Percentiles rank a stretch among this genome's conserved stretches.
phyloP scores from a whole-genome alignment of 116 monocot species.

The Cymodocea nodosa region DNA sequence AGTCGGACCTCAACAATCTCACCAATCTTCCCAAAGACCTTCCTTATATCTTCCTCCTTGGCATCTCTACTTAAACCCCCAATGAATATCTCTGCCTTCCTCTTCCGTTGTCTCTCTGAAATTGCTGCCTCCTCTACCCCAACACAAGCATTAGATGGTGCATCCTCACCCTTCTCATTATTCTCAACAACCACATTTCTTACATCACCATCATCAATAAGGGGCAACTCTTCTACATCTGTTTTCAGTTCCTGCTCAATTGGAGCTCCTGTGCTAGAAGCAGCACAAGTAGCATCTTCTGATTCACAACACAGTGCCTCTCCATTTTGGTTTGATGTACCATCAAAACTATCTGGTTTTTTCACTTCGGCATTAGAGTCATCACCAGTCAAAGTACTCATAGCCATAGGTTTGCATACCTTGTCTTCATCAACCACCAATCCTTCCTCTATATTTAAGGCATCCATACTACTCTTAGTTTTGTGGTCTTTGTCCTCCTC shows the following conservation, averaged over 20 bases:
- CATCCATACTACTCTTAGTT: too few relatives aligned
- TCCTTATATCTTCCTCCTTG: conserved; percentile 70
- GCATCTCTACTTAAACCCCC: conserved; percentile 70
- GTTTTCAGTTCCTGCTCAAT: neutral
- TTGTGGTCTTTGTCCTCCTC: neutral
- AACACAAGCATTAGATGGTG: neutral
- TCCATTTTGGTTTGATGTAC: neutral
- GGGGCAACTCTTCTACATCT: conserved; percentile 3
- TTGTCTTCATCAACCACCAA: neutral
- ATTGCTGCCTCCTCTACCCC: conserved; percentile 27
- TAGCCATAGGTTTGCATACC: too few relatives aligned
- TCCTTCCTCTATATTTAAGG: neutral
- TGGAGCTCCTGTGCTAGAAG: neutral
- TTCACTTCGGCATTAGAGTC: neutral
- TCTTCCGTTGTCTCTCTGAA: conserved; percentile 37
- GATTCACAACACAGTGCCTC: neutral
- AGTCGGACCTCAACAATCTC: conserved; percentile 75
- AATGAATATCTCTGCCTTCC: conserved; percentile 77
- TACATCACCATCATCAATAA: neutral
- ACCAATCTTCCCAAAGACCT: conserved; percentile 54
- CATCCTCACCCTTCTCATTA: conserved; percentile 6
- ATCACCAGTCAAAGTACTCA: too few relatives aligned
- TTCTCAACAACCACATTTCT: conserved; percentile 3
- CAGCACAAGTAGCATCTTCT: conserved; percentile 2
- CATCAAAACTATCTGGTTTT: neutral